phyloP scores from a whole-genome alignment of 495 filamentous ascomycete genomes.

The Neurospora sp. region DNA sequence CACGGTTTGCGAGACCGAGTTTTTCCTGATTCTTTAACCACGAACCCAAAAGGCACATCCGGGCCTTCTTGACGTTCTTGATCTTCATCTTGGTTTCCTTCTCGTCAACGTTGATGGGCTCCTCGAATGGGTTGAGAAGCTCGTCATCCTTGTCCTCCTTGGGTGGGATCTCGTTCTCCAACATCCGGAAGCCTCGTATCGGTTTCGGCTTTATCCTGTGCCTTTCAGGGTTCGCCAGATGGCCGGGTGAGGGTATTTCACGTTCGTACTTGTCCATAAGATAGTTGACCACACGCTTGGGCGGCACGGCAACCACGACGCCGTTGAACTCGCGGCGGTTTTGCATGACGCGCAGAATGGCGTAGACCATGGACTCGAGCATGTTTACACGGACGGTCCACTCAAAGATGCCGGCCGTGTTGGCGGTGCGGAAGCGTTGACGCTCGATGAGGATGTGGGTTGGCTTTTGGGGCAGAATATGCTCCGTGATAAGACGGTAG shows the following conservation, averaged over 20 bases:
- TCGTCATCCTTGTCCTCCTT: background rate
- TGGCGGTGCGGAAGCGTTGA: constrained; percentile 70
- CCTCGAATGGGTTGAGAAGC: background rate
- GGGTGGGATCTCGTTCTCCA: background rate
- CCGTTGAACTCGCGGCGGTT: constrained; percentile 31
- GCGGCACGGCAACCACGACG: constrained; percentile 24
- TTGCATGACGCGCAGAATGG: constrained; percentile 52
- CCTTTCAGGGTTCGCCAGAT: background rate
- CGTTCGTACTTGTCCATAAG: constrained; percentile 29
- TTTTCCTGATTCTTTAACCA: background rate
- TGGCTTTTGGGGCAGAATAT: constrained; percentile 44
- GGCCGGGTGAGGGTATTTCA: background rate
- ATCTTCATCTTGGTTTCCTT: constrained; percentile 3
- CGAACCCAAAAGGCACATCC: constrained; percentile 17
- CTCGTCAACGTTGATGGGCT: background rate
- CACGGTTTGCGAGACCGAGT: background rate
- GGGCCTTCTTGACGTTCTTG: constrained; percentile 16
- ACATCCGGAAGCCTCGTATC: background rate
- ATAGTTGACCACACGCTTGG: constrained; percentile 30
- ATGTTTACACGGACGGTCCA: constrained; percentile 90
- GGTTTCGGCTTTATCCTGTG: background rate
- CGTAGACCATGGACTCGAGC: constrained; percentile 82
- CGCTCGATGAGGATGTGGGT: constrained; percentile 79
- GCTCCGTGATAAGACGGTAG: constrained; percentile 45
- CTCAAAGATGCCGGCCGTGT: constrained; percentile 58